Evolutionary conservation across 2,329 filamentous ascomycete species (phyloP).

Genomic region (Penicillium sp.): DNA sequence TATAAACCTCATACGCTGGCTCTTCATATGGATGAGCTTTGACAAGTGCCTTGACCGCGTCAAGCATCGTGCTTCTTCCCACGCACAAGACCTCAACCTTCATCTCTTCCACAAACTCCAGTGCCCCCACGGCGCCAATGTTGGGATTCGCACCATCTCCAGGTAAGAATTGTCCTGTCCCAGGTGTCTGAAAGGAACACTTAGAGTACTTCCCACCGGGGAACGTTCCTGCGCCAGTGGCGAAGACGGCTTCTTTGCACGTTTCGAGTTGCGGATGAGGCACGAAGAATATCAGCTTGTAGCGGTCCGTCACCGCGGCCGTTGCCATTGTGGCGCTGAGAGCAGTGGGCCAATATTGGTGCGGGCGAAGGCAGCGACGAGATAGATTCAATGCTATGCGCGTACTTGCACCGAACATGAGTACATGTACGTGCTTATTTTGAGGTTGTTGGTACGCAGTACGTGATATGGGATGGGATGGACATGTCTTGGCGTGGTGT

Average conservation of each 20-base stretch:
- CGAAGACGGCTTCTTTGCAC: slow-evolving; percentile 42
- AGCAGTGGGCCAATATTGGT: not conserved
- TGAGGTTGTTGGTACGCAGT: too few species aligned
- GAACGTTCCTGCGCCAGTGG: slow-evolving; percentile 39
- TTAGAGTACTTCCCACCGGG: slow-evolving; percentile 40
- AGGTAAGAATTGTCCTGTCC: slow-evolving; percentile 42
- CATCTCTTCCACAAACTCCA: slow-evolving; percentile 41
- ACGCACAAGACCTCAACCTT: slow-evolving; percentile 43
- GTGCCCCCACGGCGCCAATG: slow-evolving; percentile 35
- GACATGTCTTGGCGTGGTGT: too few species aligned
- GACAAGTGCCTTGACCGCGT: slow-evolving; percentile 39
- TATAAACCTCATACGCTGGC: slow-evolving; percentile 43
- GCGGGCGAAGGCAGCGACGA: not conserved
- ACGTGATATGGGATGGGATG: too few species aligned
- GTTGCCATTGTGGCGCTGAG: slow-evolving; percentile 21
- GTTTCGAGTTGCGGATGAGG: slow-evolving; percentile 34
- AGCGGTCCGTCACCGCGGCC: slow-evolving; percentile 23
- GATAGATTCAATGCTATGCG: not conserved
- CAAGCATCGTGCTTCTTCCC: slow-evolving; percentile 33
- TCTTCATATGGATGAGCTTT: slow-evolving; percentile 46
- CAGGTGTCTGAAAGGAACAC: slow-evolving; percentile 36
- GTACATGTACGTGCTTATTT: not conserved
- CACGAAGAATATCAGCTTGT: slow-evolving; percentile 45
- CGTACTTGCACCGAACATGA: not conserved
- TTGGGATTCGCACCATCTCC: slow-evolving; percentile 36